Conservation (phyloP, 1,284 basidiomycete species). For the Ceratobasidium sp. region DNA sequence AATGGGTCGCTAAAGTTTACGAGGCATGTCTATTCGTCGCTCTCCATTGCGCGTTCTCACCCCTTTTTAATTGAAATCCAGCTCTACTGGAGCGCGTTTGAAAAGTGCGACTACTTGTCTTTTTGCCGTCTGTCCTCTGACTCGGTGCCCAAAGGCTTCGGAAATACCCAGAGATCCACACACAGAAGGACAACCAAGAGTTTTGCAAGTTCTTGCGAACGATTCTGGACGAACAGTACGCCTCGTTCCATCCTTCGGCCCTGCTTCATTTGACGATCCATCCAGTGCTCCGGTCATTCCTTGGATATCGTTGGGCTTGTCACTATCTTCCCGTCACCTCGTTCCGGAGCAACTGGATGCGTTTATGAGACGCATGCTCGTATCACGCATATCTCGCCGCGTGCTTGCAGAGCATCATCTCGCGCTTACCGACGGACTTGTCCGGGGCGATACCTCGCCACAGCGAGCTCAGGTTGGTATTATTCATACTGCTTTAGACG, state of each 20-base stretch:
- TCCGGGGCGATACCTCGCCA: slow-evolving; percentile 55
- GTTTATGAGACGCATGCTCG: slow-evolving; percentile 92
- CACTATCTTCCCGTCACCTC: slow-evolving; percentile 82
- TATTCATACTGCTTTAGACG: slow-evolving; percentile 82
- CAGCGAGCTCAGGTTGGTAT: slow-evolving; percentile 81
- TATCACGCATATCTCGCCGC: slow-evolving; percentile 89
- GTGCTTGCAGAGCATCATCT: slow-evolving; percentile 93
- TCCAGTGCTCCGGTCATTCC: slow-evolving; percentile 80
- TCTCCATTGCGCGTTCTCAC: slow-evolving; percentile 23
- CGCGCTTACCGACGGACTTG: slow-evolving; percentile 76
- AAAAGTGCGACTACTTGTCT: slow-evolving; percentile 67
- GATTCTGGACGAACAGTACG: slow-evolving; percentile 83
- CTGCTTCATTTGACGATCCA: slow-evolving; percentile 43
- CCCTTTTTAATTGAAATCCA: slow-evolving; percentile 54
- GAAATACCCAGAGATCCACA: slow-evolving; percentile 79
- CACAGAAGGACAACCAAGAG: slow-evolving; percentile 78
- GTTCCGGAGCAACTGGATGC: slow-evolving; percentile 84
- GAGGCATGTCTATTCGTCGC: slow-evolving; percentile 67
- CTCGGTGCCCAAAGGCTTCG: slow-evolving; percentile 69
- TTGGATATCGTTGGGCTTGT: slow-evolving; percentile 79
- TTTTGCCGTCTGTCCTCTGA: slow-evolving; percentile 6
- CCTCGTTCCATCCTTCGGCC: slow-evolving; percentile 46
- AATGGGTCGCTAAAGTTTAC: slow-evolving; percentile 86
- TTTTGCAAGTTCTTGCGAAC: slow-evolving; percentile 81
- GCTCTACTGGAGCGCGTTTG: slow-evolving; percentile 86